Evolutionary conservation across 2,329 filamentous ascomycete genomes (phyloP), one percentile per base, ranked within the genome.

Genomic region (Ilyonectria sp.): DNA sequence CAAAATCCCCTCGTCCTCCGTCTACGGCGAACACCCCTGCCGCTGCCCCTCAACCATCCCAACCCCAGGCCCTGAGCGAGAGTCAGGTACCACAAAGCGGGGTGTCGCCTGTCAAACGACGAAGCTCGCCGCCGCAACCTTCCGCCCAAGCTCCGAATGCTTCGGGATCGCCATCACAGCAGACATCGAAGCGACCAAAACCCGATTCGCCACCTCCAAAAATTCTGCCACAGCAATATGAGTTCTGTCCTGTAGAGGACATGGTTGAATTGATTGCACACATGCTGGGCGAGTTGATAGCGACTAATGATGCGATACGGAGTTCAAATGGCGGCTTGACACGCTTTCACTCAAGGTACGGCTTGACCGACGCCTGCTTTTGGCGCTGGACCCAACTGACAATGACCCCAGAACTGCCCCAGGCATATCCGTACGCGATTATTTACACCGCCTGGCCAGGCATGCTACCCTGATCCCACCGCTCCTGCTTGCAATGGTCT

Each of bases 401-500:
- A 59, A 56, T 23, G 40, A 68, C 76, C 58, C 58, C 60, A 89
- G 87, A 70, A 90, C 88, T 3, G 82, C 96, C 1, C 96, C 96
- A 8, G 95, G 93, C 59, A 99, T 99, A 67, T 97, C 94, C 29
- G 95, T 99, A 35, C 87, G 92, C 69, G 96, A 99, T 79, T 99
- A 99, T 79, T 88, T 99, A 40, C 93, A 96, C 76, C 92, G 96
- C 70, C 86, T 99, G 65, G 96, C 97, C 26, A 94, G 94, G 66
- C 96, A 99, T 79, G 96, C 96, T 29, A 98, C 95, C 0, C 87
- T 99, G 3, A 94, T 94, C 7, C 95, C 96, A 13, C 95, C 96
- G 1, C 92, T 99, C 57, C 87, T 99, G n/a, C 89, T 99, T 40
- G 96, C 95, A 74, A 98, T 99, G 94, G 96, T 99, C 64, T 99